Base-by-base conservation (phyloP, 75 land plant species). In the Pseudotsuga menziesii region DNA sequence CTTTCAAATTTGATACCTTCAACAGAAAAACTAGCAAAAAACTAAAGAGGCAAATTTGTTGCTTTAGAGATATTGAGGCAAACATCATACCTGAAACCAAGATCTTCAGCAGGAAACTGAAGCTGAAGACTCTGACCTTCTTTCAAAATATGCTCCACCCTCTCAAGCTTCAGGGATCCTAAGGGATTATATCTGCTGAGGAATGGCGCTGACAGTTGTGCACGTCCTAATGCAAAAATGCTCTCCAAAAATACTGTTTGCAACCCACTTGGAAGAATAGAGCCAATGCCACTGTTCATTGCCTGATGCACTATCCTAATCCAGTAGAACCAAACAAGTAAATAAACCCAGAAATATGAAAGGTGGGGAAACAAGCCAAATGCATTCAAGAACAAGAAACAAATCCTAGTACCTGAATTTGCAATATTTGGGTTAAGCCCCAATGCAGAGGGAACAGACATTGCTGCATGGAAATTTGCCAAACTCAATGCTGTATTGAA, bases 101-200 rank as follows among this genome's bases (percentile, higher is more conserved):
- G 93, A 84, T 97, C 99, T 76, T 94, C 98, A 29, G 98, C 93
- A 54, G 99, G 99, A 77, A 97, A 97, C 77, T 97, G 99, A 13
- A 97, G 88, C 74, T 97, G 99, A 73, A 97, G 91, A 81, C 99
- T 97, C 78, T 80, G 88, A 27, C 98, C 98, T 74, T 89, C 91
- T 57, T 91, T 87, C 76, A 97, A 84, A 25, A 95, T 92, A 39
- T 58, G 70, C 72, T 80, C 85, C 25, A 97, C 58, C 75, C 80
- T 88, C 11, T 88, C 80, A 58, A 97, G 82, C 79, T 93, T 87
- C 71, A 80, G 72, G 58, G 83, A 84, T 54, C 92, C 98, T 63
- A 94, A 66, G 29, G 95, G 94, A 66, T 97, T 97, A 56, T 79
- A 78, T 76, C 83, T 87, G 81, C 83, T 95, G 69, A 97, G 77